These are phyloP conservation scores for Hymenoscyphus infarciens DNA, from an alignment of 2,329 filamentous ascomycete species.

Conservation along the genomic window DNA sequence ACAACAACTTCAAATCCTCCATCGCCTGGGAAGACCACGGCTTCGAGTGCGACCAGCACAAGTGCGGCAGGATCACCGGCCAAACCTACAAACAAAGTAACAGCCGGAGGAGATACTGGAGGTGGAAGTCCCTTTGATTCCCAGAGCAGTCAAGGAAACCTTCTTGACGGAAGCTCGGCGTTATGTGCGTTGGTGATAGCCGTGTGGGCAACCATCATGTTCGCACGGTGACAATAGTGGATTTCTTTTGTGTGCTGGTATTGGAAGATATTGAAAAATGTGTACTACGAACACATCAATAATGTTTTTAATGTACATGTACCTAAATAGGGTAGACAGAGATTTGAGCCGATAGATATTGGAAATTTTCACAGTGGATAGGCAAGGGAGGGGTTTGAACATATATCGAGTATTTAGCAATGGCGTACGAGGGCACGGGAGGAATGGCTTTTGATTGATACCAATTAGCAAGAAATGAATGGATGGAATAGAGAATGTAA, in stretches of 20 bases:
- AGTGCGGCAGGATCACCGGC: background rate
- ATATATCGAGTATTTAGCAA: background rate
- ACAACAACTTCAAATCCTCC: background rate
- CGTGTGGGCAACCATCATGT: constrained; percentile 17
- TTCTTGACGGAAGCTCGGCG: constrained; percentile 11
- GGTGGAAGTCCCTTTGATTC: constrained; percentile 31
- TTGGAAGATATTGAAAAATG: background rate
- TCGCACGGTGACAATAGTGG: constrained; percentile 18
- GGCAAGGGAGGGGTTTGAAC: background rate
- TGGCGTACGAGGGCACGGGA: background rate
- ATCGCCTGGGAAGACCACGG: background rate
- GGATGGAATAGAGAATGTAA: background rate
- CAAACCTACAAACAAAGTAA: background rate
- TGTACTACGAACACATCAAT: background rate
- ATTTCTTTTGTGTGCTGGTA: background rate
- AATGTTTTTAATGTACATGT: constrained; percentile 1
- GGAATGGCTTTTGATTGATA: background rate
- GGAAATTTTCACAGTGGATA: background rate
- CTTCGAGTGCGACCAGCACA: background rate
- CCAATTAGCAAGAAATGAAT: background rate
- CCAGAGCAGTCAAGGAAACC: constrained; percentile 15
- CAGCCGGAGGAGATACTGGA: constrained; percentile 16
- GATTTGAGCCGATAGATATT: background rate
- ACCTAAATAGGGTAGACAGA: background rate
- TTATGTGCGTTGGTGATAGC: constrained; percentile 12